Base-by-base conservation (phyloP, 2,329 filamentous ascomycete species). In the Cordyceps cicadae region DNA sequence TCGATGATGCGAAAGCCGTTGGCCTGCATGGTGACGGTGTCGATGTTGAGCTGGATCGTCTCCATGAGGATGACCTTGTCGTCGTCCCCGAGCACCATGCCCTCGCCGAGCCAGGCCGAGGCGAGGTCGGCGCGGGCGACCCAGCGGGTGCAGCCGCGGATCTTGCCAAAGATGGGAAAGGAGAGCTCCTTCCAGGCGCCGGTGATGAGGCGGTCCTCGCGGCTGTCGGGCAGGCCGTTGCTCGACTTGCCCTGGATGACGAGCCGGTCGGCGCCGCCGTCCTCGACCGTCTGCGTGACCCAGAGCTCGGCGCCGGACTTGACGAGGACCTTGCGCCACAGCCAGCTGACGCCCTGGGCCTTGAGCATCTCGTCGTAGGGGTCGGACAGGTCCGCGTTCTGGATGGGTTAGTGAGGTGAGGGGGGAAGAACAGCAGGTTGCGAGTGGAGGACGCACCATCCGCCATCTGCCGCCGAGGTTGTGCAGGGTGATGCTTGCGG, bases 301-400 rank as follows among this genome's bases (percentile, higher is more conserved):
- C 41, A 55, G 41, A 55, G 53, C 41, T 46, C 41, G 1, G 17
- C 53, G 41, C 53, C 53, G 1, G 53, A 55, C 29, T 55, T 55
- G 14, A 55, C 53, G 14, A 55, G 41, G 1, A 55, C 53, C 14
- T 55, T 55, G 53, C 53, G 53, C 53, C 53, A 55, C 7, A 55
- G 53, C 53, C 53, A 55, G n/a, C 53, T 29, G 17, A 55, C 53
- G 24, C 43, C 43, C 24, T 55, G 53, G 4, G 53, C 53, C 19
- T 55, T 55, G 41, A 55, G 53, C 53, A 55, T 55, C n/a, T 55
- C 53, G 34, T 55, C 53, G 46, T 55, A 55, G 2, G 53, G 53
- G 34, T 55, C 53, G 4, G 53, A 55, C 3, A 55, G 29, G 14
- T 24, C 19, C 11, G 41, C 53, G n/a, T 55, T 55, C 53, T 55